Percentiles rank a stretch among this genome's conserved stretches.
Evolutionary conservation across 2,329 filamentous ascomycete species (phyloP).

Genomic region (Chrysosporium queenslandicum): DNA sequence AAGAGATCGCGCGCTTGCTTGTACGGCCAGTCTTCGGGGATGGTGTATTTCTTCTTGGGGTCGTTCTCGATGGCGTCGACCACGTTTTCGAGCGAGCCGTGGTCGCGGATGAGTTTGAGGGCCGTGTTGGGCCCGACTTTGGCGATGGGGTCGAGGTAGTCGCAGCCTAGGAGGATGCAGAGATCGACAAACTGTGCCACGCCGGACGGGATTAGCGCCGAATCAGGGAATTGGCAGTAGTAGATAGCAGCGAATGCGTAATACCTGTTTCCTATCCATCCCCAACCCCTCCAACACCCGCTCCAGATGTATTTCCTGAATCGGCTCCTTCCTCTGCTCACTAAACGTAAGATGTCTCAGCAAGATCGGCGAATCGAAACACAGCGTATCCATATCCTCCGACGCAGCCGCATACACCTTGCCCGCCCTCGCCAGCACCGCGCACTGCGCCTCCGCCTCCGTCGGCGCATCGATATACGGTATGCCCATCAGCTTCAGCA

Average conservation of each 20-base stretch:
- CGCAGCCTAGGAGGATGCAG: constrained; percentile 93
- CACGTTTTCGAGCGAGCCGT: constrained; percentile 77
- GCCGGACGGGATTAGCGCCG: too few relatives aligned
- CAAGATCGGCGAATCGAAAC: constrained; percentile 85
- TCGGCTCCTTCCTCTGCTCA: constrained; percentile 94
- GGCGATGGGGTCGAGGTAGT: constrained; percentile 93
- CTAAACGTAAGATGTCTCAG: constrained; percentile 91
- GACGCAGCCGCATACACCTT: constrained; percentile 96
- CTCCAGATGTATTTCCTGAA: constrained; percentile 84
- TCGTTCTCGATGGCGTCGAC: constrained; percentile 70
- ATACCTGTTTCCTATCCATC: constrained; percentile 79
- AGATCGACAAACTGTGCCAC: constrained; percentile 87
- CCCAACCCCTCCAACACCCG: constrained; percentile 75
- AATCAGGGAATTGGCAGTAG: too few relatives aligned
- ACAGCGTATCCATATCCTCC: constrained; percentile 98
- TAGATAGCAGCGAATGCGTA: too few relatives aligned
- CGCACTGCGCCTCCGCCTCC: constrained; percentile 94
- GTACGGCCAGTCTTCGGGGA: constrained; percentile 97
- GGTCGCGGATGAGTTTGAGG: constrained; percentile 85
- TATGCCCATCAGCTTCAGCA: constrained; percentile 91
- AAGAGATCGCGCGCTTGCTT: constrained; percentile 85
- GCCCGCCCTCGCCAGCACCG: constrained; percentile 73
- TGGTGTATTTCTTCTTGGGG: constrained; percentile 64
- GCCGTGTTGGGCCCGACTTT: constrained; percentile 89
- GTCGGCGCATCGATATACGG: constrained; percentile 92